Conservation (phyloP, 495 filamentous ascomycete genomes). For the Trichoderma gamsii region DNA sequence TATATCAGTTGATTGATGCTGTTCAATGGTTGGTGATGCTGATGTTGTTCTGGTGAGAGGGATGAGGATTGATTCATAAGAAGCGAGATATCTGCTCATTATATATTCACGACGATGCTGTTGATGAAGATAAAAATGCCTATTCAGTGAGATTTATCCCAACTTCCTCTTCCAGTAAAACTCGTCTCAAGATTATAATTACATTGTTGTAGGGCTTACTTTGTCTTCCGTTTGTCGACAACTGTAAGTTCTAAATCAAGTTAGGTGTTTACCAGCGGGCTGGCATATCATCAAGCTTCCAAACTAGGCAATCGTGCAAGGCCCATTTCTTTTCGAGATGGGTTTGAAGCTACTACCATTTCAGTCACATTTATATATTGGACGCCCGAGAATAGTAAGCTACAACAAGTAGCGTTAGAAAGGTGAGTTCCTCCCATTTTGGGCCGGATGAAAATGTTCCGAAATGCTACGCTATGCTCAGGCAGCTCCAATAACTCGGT, state of each 20-base stretch:
- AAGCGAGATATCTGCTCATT: background rate
- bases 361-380: too few relatives aligned
- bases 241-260: background rate
- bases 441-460: too few relatives aligned
- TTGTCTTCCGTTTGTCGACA: background rate
- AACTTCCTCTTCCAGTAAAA: background rate
- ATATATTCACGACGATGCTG: background rate
- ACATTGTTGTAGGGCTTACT: background rate
- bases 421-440: too few relatives aligned
- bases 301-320: background rate
- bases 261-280: background rate
- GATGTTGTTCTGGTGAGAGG: background rate
- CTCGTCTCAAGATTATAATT: background rate
- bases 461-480: too few relatives aligned
- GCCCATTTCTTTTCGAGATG: background rate
- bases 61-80: background rate
- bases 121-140: background rate
- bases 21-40: background rate
- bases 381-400: too few relatives aligned
- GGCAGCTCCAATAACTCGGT: too few relatives aligned
- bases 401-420: too few relatives aligned
- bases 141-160: background rate
- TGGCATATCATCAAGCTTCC: background rate
- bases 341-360: background rate
- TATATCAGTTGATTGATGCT: background rate